Evolutionary conservation across 768 basidiomycete genomes (phyloP), one percentile per base, ranked within the genome.

Genomic region (Thelephora ganbajun): DNA sequence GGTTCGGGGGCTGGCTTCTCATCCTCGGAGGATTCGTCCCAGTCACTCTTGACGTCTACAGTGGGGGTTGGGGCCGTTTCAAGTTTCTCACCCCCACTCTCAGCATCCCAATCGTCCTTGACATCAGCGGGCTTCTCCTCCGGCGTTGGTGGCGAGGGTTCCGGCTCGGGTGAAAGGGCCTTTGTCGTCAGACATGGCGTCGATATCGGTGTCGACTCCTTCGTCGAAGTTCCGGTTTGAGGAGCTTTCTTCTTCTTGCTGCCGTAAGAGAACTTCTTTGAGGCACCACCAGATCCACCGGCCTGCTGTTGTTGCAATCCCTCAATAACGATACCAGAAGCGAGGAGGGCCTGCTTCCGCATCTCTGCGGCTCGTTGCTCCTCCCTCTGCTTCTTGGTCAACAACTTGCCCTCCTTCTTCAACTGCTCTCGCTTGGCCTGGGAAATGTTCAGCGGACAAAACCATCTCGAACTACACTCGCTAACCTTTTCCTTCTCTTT

Each of bases 331-430:
- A 85, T 84, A 44, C 91, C 92, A 33, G 87, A 84, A 16, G 87
- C 83, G 44, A 98, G 71, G 46, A 98, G 74, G 2, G 94, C 93
- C 60, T 94, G 79, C 60, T 80, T 86, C 48, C 92, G 81, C 26
- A 89, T 77, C 62, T 97, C 93, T 2, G 90, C 92, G 54, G 80
- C 84, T 18, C 85, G 86, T 55, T 75, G 81, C 61, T 97, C 93
- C 58, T 89, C 85, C 64, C 91, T 94, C 63, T 98, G 93, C 65
- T 93, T 96, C 64, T 94, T 92, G n/a, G 94, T 98, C 44, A 98
- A 72, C 20, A 94, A 68, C 42, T 85, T 78, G 19, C 96, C 96
- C 66, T 98, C 93, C 62, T 92, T 94, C 73, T 86, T 90, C 12
- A 86, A 82, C 45, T 84, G 61, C 56, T 96, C 93, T 45, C 79